Percentiles rank a stretch among this genome's conserved stretches.
Evolutionary conservation across 371 early-diverging fungal genomes (phyloP).

Genomic region (Mortierella sp.): DNA sequence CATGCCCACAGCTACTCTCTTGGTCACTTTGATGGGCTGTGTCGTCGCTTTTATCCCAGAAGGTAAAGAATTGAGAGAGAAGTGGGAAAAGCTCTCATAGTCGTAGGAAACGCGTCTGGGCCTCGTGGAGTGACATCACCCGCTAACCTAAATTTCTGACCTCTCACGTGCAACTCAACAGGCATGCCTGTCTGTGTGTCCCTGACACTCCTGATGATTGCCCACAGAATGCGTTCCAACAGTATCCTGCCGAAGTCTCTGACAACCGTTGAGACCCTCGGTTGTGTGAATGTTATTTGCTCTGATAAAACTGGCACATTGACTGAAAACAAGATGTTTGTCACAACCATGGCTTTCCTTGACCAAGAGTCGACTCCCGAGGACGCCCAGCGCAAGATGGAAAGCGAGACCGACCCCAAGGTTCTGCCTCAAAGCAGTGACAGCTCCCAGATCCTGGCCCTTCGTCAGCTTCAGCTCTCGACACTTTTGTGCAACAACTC

Average conservation of each 20-base stretch:
- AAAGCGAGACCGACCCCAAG: slow-evolving; percentile 18
- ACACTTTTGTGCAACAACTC: slow-evolving; percentile 75
- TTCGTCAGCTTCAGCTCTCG: slow-evolving; percentile 61
- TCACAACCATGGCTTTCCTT: slow-evolving; percentile 60
- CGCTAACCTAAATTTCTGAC: slow-evolving; percentile 10
- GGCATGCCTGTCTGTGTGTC: slow-evolving; percentile 66
- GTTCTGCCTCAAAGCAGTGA: slow-evolving; percentile 31
- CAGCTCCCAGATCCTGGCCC: slow-evolving; percentile 13
- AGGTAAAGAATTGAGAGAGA: slow-evolving; percentile 57
- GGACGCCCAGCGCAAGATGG: slow-evolving; percentile 25
- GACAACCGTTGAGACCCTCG: slow-evolving; percentile 75
- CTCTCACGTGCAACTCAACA: slow-evolving; percentile 9
- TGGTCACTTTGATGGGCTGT: slow-evolving; percentile 79
- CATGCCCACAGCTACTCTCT: slow-evolving; percentile 62
- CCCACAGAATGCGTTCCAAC: slow-evolving; percentile 63
- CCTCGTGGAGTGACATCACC: too few relatives aligned
- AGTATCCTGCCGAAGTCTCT: slow-evolving; percentile 72
- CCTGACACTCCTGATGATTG: slow-evolving; percentile 63
- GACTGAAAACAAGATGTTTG: slow-evolving; percentile 72
- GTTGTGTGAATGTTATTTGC: slow-evolving; percentile 74
- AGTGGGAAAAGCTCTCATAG: too few relatives aligned
- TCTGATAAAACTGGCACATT: slow-evolving; percentile 82
- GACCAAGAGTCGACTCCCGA: slow-evolving; percentile 53
- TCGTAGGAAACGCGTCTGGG: too few relatives aligned
- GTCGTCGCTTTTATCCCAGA: slow-evolving; percentile 76